Evolutionary conservation across 208 protist species (phyloP), one percentile per base, ranked within the genome.

Genomic region (Crithidia expoeki): DNA sequence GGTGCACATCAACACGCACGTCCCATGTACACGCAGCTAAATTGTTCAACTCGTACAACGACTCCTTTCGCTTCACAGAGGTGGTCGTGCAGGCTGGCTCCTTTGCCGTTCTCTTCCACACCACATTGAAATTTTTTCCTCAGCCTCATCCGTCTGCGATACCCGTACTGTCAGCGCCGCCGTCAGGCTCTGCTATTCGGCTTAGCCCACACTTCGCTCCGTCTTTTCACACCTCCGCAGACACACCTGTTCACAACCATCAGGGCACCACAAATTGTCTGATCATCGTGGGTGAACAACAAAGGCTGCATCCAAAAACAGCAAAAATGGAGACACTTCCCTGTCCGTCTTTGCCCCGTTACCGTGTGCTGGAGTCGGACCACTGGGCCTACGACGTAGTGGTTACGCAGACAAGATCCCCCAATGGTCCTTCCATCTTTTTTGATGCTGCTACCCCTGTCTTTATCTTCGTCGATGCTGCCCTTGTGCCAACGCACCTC

Each of bases 341-440:
- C 14, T n/a, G 30, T 42, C 23, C 27, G 10, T 10, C 47, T 0
- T 11, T 47, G 52, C 64, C 64, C 10, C 30, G 51, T 17, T 57
- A 23, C 28, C 53, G 47, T 25, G 47, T 77, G 14, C 64, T 77
- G 30, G 72, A 71, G 19, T 17, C 72, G 1, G 56, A 36, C 9
- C 72, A 77, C 42, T 77, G 72, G 72, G 72, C 72, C 50, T 77
- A 77, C 50, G 58, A 71, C 42, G 52, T 77, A 21, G 64, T 77
- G 40, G 50, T 56, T 4, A 25, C 58, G 4, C 42, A 44, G 17
- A 21, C 55, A 32, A 56, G 2, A 11, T 34, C 27, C 46, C 40
- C 33, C 17, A 16, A 51, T 32, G 16, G 3, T n/a, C 28, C 27
- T 30, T 32, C 44, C 47, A 12, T 32, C 55, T 28, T 34, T 2